Base-by-base conservation (phyloP, 2,329 filamentous ascomycete species). In the Sporothrix phasma region DNA sequence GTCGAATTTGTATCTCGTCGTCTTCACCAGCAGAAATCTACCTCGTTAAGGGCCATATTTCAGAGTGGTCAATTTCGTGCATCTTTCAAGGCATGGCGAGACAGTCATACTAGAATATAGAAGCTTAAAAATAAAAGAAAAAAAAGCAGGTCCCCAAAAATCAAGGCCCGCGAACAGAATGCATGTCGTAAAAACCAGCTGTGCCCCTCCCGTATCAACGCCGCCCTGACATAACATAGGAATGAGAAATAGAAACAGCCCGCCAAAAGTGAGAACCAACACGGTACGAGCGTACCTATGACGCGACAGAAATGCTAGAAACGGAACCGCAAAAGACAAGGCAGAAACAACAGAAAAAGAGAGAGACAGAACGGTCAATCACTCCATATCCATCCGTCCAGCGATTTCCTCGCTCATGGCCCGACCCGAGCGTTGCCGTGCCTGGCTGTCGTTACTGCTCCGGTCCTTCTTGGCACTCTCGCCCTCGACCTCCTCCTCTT, bases 331-430 rank as follows among this genome's bases (percentile, higher is more conserved):
- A n/a, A 46, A 46, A n/a, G 15, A 53, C 31, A 37, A 10, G 29
- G 56, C 19, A 31, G 29, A 26, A 34, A 13, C n/a, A 24, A 31
- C 8, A 24, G 11, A 13, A 22, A 29, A 46, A 31, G 22, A 1
- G 19, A 8, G 41, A 43, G 5, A n/a, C 15, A 34, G 22, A 31
- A 39, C 3, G 5, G 2, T 17, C 37, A 3, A 45, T 61, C 63
- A 68, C 73, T 79, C 84, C 69, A 87, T 81, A 70, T 87, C 85
- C 83, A 88, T 87, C 22, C 79, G 77, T 3, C 79, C 79, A 34
- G 83, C 84, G 54, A 87, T 79, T 66, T 88, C 85, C 72, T 87
- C 84, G 68, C 84, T 87, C 72, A 86, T 79, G 34, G 81, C 80
- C 46, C 84, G 78, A 49, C 76, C 75, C 7, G 31, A 5, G 10